Conservation (phyloP, 495 filamentous ascomycete genomes). For the Podospora sp. region DNA sequence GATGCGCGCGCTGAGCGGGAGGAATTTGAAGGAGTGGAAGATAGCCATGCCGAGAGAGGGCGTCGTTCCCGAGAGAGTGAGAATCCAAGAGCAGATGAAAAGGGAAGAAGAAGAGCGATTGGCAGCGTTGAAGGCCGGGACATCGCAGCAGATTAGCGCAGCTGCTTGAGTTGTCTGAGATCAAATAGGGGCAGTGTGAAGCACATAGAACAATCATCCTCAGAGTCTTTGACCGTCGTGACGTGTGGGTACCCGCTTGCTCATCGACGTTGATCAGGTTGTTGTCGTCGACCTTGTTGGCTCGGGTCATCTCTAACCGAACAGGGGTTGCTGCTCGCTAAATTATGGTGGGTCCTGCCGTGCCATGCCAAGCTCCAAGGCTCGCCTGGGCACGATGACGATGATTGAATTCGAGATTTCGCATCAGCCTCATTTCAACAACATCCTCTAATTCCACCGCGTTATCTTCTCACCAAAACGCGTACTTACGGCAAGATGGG, state of each 20-base stretch:
- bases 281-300: not conserved
- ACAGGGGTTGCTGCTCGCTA: conserved; percentile 1
- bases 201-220: not conserved
- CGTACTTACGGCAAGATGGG: conserved; percentile 42
- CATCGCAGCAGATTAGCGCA: conserved; percentile 18
- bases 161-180: not conserved
- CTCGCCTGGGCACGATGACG: conserved; percentile 11
- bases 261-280: not conserved
- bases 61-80: conserved; percentile 45
- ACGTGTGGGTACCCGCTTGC: not conserved
- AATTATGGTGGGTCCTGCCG: not conserved
- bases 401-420: conserved; percentile 2
- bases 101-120: conserved; percentile 46
- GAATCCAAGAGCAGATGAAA: conserved; percentile 55
- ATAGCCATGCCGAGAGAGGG: conserved; percentile 56
- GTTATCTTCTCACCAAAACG: conserved; percentile 1
- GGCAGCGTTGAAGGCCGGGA: conserved; percentile 28
- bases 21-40: conserved; percentile 63
- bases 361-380: not conserved
- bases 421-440: not conserved
- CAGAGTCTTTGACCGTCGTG: too few species aligned
- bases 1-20: conserved; percentile 59
- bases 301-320: not conserved
- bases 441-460: conserved; percentile 9
- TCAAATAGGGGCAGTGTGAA: too few species aligned